phyloP scores from a whole-genome alignment of 371 early-diverging fungal genomes.

The Chytridiales sp. region DNA sequence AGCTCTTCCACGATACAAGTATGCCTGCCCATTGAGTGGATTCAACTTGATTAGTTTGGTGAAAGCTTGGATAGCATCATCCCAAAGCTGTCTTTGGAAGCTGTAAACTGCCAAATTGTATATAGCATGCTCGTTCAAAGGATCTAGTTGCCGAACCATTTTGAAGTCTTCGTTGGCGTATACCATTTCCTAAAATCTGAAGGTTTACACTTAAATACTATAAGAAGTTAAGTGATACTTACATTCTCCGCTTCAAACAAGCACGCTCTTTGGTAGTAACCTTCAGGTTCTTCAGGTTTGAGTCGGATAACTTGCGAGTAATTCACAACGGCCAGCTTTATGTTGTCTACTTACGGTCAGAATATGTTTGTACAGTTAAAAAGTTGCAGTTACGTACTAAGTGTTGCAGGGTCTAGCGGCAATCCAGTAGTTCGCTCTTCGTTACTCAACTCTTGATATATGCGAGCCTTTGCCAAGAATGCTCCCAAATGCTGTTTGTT shows the following conservation, averaged over 20 bases:
- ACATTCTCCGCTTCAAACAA: conserved; percentile 51
- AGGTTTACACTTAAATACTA: conserved; percentile 8
- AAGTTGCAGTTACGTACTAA: conserved; percentile 14
- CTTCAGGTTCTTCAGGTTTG: conserved; percentile 48
- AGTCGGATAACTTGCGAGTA: conserved; percentile 51
- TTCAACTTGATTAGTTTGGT: conserved; percentile 40
- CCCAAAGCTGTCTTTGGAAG: conserved; percentile 50
- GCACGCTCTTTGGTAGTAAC: conserved; percentile 49
- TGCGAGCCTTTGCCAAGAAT: conserved; percentile 46
- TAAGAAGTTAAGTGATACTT: conserved; percentile 3
- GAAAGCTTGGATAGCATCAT: conserved; percentile 46
- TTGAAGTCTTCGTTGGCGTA: conserved; percentile 54
- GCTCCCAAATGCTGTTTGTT: conserved; percentile 50
- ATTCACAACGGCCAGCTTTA: conserved; percentile 49
- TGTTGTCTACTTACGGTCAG: conserved; percentile 21
- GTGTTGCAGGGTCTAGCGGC: conserved; percentile 21
- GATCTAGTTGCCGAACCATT: conserved; percentile 51
- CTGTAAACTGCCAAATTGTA: conserved; percentile 48
- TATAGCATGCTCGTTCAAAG: conserved; percentile 48
- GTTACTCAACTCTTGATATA: conserved; percentile 40
- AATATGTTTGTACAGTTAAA: neutral
- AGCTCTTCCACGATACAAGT: conserved; percentile 41
- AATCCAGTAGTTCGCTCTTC: conserved; percentile 24
- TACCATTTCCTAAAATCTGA: conserved; percentile 40
- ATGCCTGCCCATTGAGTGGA: conserved; percentile 39